phyloP scores from a whole-genome alignment of 2,329 filamentous ascomycete genomes.

The Beauveria medogensis region DNA sequence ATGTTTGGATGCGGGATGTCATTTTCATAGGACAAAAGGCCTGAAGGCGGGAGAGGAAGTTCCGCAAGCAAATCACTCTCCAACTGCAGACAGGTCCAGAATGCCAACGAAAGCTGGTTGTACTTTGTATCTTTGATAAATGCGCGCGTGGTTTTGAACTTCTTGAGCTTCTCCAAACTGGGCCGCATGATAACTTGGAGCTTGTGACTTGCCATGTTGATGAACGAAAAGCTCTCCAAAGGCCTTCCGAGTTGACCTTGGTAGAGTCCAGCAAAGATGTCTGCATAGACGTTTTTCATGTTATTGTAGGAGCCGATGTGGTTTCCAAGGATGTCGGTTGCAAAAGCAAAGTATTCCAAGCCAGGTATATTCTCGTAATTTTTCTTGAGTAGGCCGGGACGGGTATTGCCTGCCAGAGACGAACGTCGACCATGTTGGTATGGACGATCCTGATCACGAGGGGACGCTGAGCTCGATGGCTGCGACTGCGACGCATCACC shows the following conservation, averaged over 20 bases:
- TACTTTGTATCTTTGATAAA: constrained; percentile 35
- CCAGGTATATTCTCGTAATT: constrained; percentile 86
- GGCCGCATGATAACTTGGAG: constrained; percentile 68
- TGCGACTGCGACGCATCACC: constrained; percentile 36
- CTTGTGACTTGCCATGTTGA: constrained; percentile 47
- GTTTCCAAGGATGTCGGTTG: constrained; percentile 77
- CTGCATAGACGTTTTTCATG: constrained; percentile 76
- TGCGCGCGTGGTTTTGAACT: constrained; percentile 28
- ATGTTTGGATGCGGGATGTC: constrained; percentile 60
- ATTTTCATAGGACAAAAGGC: constrained; percentile 52
- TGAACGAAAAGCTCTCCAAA: constrained; percentile 68
- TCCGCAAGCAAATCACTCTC: constrained; percentile 65
- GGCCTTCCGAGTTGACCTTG: constrained; percentile 81
- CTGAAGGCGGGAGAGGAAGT: constrained; percentile 55
- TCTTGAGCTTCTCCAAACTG: constrained; percentile 42
- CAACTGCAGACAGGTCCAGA: constrained; percentile 89
- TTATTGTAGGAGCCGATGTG: constrained; percentile 71
- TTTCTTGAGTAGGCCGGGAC: constrained; percentile 28
- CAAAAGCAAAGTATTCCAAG: constrained; percentile 80
- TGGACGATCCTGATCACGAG: constrained; percentile 40
- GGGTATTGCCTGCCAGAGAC: constrained; percentile 38
- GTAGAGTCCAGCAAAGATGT: constrained; percentile 79
- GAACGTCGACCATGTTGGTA: constrained; percentile 38
- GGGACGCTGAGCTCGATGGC: constrained; percentile 43
- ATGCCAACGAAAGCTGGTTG: constrained; percentile 66